Evolutionary conservation across 106 monocot genomes (phyloP).

Genomic region (Ottelia alismoides): DNA sequence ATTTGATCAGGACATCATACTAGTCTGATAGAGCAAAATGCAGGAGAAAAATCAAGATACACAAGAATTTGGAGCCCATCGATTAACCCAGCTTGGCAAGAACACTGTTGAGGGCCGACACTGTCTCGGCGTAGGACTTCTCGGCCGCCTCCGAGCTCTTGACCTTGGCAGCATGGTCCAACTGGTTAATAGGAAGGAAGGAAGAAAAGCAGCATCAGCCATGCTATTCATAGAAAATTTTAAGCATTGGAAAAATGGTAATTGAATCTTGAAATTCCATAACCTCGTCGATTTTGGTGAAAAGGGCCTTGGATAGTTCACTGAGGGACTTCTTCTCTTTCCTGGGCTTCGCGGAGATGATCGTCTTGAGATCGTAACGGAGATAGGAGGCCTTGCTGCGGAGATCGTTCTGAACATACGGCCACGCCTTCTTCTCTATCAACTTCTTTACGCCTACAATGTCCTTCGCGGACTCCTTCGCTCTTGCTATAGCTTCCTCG

Average conservation of each 20-base stretch:
- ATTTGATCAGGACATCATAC: too few species aligned
- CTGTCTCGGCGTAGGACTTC: constrained; percentile 64
- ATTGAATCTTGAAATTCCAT: too few species aligned
- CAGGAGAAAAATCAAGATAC: too few species aligned
- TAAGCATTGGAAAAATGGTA: too few species aligned
- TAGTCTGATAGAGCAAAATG: too few species aligned
- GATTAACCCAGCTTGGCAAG: constrained; percentile 80
- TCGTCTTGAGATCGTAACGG: constrained; percentile 85
- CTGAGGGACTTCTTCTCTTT: constrained; percentile 89
- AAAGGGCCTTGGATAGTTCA: constrained; percentile 54
- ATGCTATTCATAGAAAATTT: too few species aligned
- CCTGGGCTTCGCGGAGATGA: constrained; percentile 69
- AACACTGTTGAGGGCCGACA: constrained; percentile 51
- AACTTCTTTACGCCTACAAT: constrained; percentile 53
- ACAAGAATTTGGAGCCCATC: too few species aligned
- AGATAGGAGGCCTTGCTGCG: constrained; percentile 64
- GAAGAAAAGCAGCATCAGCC: background rate
- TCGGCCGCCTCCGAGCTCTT: constrained; percentile 64
- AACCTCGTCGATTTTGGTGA: constrained; percentile 47
- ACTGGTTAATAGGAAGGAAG: constrained; percentile 21
- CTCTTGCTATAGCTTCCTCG: constrained; percentile 39
- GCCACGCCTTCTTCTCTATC: constrained; percentile 96
- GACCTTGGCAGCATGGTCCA: constrained; percentile 84
- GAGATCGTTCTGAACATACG: constrained; percentile 80
- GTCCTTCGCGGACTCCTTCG: constrained; percentile 67